A percentile compares a stretch with the other conserved stretches of the same genome.
Evolutionary conservation across 1,139 yeast species (phyloP).

Genomic region (Hemisphaericaspora lyxosophila): DNA sequence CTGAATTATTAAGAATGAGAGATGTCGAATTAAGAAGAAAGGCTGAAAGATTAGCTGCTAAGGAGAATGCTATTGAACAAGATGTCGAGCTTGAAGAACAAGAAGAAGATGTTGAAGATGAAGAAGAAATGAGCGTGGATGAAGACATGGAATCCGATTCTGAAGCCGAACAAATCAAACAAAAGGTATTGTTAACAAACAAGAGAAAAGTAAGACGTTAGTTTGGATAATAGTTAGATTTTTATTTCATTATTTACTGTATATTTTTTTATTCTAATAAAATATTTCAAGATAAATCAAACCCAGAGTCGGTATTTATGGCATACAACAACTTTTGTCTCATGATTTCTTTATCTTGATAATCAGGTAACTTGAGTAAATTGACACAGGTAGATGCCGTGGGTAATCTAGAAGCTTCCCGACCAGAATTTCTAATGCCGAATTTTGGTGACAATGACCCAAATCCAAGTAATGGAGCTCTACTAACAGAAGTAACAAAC

Average conservation of each 20-base stretch:
- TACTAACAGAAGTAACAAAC: conserved; percentile 87
- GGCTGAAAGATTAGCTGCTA: conserved; percentile 69
- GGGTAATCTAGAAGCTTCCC: conserved; percentile 59
- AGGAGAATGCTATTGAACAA: conserved; percentile 50
- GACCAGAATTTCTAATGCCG: conserved; percentile 76
- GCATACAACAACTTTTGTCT: conserved; percentile 69
- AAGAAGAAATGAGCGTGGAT: conserved; percentile 43
- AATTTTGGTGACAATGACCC: conserved; percentile 70
- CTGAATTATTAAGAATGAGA: conserved; percentile 86
- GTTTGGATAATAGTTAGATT: not conserved
- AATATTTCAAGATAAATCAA: conserved; percentile 59
- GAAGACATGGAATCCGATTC: conserved; percentile 40
- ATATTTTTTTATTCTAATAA: conserved; percentile 1
- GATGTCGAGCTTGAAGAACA: conserved; percentile 34
- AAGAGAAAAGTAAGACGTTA: conserved; percentile 34
- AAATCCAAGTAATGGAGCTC: conserved; percentile 91
- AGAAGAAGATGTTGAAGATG: conserved; percentile 37
- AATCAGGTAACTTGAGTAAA: conserved; percentile 80
- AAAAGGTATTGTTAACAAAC: conserved; percentile 77
- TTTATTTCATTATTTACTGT: conserved; percentile 2
- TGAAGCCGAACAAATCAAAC: conserved; percentile 49
- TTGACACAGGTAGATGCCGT: conserved; percentile 95
- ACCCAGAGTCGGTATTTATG: conserved; percentile 79
- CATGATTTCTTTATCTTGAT: conserved; percentile 57
- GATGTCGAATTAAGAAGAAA: conserved; percentile 86